Conservation (phyloP, 441 rosid species). For the Francoa sonchifolia region DNA sequence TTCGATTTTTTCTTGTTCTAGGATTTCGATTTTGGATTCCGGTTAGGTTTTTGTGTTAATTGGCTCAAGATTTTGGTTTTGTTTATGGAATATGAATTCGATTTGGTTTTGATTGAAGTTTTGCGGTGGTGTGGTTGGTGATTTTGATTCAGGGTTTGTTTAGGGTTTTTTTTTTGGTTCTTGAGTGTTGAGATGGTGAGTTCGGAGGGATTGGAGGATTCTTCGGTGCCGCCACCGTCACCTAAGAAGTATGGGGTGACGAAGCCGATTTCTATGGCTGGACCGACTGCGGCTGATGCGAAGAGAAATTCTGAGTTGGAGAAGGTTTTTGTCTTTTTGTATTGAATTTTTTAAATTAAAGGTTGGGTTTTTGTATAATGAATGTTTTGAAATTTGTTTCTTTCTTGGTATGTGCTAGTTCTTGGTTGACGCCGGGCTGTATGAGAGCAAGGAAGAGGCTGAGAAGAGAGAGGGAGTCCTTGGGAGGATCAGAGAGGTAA, state of each 20-base stretch:
- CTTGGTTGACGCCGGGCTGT: slow-evolving; percentile 40
- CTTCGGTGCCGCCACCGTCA: slow-evolving; percentile 13
- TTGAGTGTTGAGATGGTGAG: slow-evolving; percentile 23
- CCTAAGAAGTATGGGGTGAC: slow-evolving; percentile 35
- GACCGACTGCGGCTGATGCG: slow-evolving; percentile 36
- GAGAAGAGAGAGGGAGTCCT: slow-evolving; percentile 41
- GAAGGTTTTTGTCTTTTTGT: slow-evolving; percentile 22
- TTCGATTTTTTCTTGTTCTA: neutral
- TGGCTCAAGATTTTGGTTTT: no score
- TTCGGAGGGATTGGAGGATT: slow-evolving; percentile 22
- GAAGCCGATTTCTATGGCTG: slow-evolving; percentile 45
- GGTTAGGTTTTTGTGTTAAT: neutral
- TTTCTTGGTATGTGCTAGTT: slow-evolving; percentile 18
- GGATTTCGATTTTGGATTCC: neutral
- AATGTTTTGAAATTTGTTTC: slow-evolving; percentile 4
- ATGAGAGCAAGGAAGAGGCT: slow-evolving; percentile 50
- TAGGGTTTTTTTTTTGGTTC: slow-evolving; percentile 9
- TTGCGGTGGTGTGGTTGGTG: no score
- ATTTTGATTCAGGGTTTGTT: no score
- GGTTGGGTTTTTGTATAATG: neutral
- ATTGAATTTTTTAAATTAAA: neutral
- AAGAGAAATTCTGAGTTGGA: slow-evolving; percentile 37
- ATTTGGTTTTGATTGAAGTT: no score
- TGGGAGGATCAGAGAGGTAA: slow-evolving; percentile 36
- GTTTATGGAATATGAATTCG: no score